Base-by-base conservation (phyloP, 2,329 filamentous ascomycete species). In the Elsinoe arachidis region DNA sequence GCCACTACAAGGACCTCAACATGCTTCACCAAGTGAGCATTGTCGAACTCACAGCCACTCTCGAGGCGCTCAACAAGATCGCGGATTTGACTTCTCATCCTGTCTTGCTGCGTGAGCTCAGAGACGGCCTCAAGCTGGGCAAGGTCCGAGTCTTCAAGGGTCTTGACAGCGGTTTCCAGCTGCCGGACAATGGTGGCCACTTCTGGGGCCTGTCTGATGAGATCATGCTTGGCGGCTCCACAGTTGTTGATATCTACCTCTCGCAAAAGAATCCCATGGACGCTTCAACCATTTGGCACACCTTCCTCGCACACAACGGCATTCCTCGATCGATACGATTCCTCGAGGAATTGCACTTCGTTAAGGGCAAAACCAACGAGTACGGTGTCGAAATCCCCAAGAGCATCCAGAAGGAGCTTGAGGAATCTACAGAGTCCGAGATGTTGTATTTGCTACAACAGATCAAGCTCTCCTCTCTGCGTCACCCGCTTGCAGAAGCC, bases 121-220 rank as follows among this genome's bases (percentile, higher is more conserved):
- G 59, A 14, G 55, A 58, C 3, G 37, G 55, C 3, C 46, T 61
- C 7, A 56, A 49, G 17, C 23, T 39, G 19, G 58, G 58, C 21
- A 52, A 34, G 15, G 55, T 61, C 23, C 39, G 52, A n/a, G 38
- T 61, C 9, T 61, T 51, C 43, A 59, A 58, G 37, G 58, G 60
- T 15, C 52, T 61, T 19, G 60, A 61, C 26, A 61, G 60, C 19
- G 58, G 60, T 0, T 57, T 61, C 15, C 30, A 43, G 17, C 56
- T 61, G 17, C 60, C 60, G 1, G 60, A 61, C 21, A 51, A 59
- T 35, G 56, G 60, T 5, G 60, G 56, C 14, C 60, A 61, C 21
- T 51, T 61, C 57, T 55, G 58, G 33, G 60, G 60, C 7, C 17
- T 61, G 5, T 59, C 58, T 1, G 57, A 58, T 9, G 33, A 47